Percentiles rank a stretch among this genome's conserved stretches.
Evolutionary conservation across 106 monocot species (phyloP).

Genomic region (Gastrodia elata): DNA sequence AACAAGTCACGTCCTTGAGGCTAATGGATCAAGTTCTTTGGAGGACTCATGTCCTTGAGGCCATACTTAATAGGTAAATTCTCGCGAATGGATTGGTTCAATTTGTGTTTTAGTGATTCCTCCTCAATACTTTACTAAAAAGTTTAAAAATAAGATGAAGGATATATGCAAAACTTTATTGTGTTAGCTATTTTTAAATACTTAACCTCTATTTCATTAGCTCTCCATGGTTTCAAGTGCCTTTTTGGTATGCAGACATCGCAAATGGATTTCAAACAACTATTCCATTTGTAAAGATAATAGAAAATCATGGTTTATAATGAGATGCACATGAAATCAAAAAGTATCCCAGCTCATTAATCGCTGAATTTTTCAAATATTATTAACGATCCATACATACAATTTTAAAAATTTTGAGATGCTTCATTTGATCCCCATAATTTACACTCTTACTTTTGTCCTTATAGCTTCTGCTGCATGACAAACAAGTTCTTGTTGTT

Average conservation of each 20-base stretch:
- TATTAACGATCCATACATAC: background rate
- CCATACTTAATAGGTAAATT: constrained; percentile 81
- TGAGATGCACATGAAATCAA: background rate
- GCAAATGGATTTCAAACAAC: background rate
- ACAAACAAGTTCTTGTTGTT: no score
- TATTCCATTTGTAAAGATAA: background rate
- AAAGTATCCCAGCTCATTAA: background rate
- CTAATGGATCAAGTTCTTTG: constrained; percentile 92
- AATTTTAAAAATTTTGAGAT: background rate
- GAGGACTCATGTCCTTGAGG: constrained; percentile 93
- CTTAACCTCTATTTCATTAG: background rate
- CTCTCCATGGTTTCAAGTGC: constrained; percentile 2
- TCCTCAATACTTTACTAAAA: background rate
- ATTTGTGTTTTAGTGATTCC: background rate
- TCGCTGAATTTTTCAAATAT: background rate
- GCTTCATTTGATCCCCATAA: no score
- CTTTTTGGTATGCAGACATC: background rate
- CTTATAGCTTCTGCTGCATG: no score
- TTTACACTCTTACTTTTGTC: no score
- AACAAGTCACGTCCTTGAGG: constrained; percentile 20
- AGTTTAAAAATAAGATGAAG: background rate
- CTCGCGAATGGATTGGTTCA: background rate
- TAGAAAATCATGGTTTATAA: background rate
- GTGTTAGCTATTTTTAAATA: background rate
- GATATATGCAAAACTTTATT: background rate